Evolutionary conservation across 805 yeast genomes (phyloP).

Genomic region (Hanseniaspora jakobsenii): DNA sequence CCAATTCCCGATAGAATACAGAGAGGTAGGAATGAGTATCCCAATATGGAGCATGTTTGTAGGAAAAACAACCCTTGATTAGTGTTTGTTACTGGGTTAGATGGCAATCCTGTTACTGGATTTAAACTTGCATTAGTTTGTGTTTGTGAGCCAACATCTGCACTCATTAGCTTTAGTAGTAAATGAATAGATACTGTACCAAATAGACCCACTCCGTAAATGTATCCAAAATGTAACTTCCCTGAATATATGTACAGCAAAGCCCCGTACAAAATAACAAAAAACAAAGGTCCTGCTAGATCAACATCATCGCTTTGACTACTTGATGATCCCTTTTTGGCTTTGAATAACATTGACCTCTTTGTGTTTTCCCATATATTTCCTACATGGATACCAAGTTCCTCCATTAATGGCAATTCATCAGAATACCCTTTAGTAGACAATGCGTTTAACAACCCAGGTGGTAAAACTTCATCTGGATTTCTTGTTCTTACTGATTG

Average conservation of each 20-base stretch:
- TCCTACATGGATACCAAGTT: slow-evolving; percentile 79
- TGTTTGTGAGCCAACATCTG: slow-evolving; percentile 28
- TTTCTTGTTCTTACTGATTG: slow-evolving; percentile 19
- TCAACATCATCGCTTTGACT: slow-evolving; percentile 31
- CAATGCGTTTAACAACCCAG: slow-evolving; percentile 81
- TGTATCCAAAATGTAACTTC: slow-evolving; percentile 90
- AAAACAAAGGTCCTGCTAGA: slow-evolving; percentile 86
- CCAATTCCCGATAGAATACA: slow-evolving; percentile 49
- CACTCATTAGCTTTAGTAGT: slow-evolving; percentile 79
- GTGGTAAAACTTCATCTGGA: slow-evolving; percentile 38
- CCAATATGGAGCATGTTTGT: slow-evolving; percentile 81
- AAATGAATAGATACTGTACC: slow-evolving; percentile 79
- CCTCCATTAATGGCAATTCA: slow-evolving; percentile 89
- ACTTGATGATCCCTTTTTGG: slow-evolving; percentile 78
- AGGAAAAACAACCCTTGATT: slow-evolving; percentile 37
- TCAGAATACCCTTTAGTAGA: slow-evolving; percentile 88
- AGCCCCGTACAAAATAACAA: slow-evolving; percentile 77
- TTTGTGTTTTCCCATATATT: slow-evolving; percentile 77
- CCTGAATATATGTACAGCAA: slow-evolving; percentile 65
- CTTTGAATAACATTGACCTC: slow-evolving; percentile 41
- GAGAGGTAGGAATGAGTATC: slow-evolving; percentile 85
- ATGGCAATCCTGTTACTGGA: no score
- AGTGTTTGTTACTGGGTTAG: no score
- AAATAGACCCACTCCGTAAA: slow-evolving; percentile 87
- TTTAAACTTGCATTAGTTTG: no score